Evolutionary conservation across 2,329 filamentous ascomycete species (phyloP), one percentile per base, ranked within the genome.

Genomic region (Diaporthe velutina): DNA sequence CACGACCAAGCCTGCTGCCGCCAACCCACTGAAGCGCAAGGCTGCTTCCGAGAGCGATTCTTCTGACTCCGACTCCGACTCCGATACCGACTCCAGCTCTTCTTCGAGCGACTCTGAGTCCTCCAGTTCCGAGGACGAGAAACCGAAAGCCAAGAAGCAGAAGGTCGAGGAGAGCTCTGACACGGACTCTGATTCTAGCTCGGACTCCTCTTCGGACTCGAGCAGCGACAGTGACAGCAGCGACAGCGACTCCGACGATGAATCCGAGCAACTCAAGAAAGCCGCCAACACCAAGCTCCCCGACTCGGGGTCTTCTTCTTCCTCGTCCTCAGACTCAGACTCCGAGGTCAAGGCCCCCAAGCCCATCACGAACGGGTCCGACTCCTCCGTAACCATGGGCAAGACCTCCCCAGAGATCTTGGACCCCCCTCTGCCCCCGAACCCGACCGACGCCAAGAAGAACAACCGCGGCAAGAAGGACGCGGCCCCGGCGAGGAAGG

Each of bases 11-110:
- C 73, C 75, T 50, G 72, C 76, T 75, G 73, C 76, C 75, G 76
- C 79, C 68, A 88, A 88, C 40, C 83, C 83, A 2, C 80, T 89
- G 74, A 93, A 93, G 80, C 87, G 90, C 50, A 90, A 91, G 84
- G 89, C 89, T 10, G 77, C 79, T 33, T 82, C 84, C 7, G 80
- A 82, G 57, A 84, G 81, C 79, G 82, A 83, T 77, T 86, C 83
- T 40, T 80, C 81, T 45, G 81, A 81, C 64, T 83, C 82, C 71
- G 75, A 79, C 57, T 84, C 83, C 3, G 81, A 82, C 73, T 80
- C 80, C 45, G 81, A 81, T n/a, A n/a, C n/a, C n/a, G n/a, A n/a
- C 66, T 83, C 82, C 75, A 75, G 79, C 57, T 85, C 83, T 10
- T 80, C 80, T 38, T 80, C 81, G 17, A 30, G 38, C 42, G 81